Conservation (phyloP, 2,329 filamentous ascomycete genomes). For the Dissoconium aciculare region DNA sequence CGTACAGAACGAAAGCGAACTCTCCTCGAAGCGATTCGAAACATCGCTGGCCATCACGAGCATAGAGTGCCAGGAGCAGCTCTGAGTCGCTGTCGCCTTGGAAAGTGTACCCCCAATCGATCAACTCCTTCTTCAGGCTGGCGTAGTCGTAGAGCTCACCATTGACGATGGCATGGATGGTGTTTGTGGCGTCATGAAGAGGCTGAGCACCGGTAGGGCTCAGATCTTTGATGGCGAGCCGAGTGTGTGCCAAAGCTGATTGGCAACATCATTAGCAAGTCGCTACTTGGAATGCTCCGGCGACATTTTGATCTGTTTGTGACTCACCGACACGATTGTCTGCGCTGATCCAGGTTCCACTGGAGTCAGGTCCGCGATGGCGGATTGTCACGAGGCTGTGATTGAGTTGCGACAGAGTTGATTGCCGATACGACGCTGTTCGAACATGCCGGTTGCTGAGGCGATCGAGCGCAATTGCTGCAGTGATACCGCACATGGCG, state of each 20-base stretch:
- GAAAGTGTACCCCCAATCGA: constrained; percentile 30
- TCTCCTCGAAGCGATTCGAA: constrained; percentile 38
- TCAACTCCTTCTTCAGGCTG: constrained; percentile 26
- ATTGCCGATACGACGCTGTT: background rate
- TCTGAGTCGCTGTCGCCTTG: constrained; percentile 36
- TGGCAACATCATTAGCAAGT: constrained; percentile 11
- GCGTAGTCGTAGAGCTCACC: constrained; percentile 46
- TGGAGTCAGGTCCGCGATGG: constrained; percentile 29
- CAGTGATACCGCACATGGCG: background rate
- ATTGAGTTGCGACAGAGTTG: background rate
- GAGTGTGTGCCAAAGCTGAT: constrained; percentile 35
- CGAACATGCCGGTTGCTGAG: background rate
- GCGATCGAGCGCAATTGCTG: background rate
- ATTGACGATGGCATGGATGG: constrained; percentile 43
- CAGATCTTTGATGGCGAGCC: constrained; percentile 41
- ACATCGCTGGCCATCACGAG: constrained; percentile 33
- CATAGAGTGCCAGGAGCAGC: constrained; percentile 39
- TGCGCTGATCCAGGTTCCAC: constrained; percentile 33
- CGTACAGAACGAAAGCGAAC: constrained; percentile 40
- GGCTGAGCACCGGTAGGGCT: constrained; percentile 35
- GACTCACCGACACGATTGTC: constrained; percentile 29
- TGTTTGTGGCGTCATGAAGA: constrained; percentile 14
- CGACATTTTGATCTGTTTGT: constrained; percentile 7
- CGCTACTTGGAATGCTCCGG: background rate
- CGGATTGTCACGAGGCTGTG: background rate